phyloP scores from a whole-genome alignment of 23 red algal species.

The Gracilariopsis chorda region DNA sequence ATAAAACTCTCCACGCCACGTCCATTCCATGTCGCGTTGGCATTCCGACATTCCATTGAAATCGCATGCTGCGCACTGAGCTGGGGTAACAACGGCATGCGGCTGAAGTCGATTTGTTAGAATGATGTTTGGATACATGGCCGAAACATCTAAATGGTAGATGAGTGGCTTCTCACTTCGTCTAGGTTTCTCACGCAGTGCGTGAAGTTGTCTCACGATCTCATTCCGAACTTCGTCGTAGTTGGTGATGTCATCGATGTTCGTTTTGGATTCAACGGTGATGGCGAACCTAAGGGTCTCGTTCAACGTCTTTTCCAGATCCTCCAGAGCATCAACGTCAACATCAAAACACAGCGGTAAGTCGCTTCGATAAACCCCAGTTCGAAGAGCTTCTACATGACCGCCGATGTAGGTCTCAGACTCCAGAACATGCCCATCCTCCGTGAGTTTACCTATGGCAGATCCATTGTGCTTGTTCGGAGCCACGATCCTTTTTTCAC shows the following conservation, averaged over 20 bases:
- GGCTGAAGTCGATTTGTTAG: slow-evolving; percentile 98
- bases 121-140: slow-evolving; percentile 99
- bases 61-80: slow-evolving; percentile 89
- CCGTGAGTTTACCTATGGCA: slow-evolving; percentile 52
- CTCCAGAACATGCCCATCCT: slow-evolving; percentile 88
- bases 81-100: slow-evolving; percentile 82
- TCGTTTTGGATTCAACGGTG: slow-evolving; percentile 47
- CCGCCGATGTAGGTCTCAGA: slow-evolving; percentile 99
- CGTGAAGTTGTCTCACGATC: slow-evolving; percentile 51
- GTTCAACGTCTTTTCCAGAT: slow-evolving; percentile 68
- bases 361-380: slow-evolving; percentile 94
- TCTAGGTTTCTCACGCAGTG: slow-evolving; percentile 32
- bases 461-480: slow-evolving; percentile 83
- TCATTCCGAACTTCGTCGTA: slow-evolving; percentile 67
- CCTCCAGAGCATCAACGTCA: slow-evolving; percentile 63
- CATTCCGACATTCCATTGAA: slow-evolving; percentile 90
- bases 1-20: slow-evolving; percentile 95
- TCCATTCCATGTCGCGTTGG: slow-evolving; percentile 91
- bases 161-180: slow-evolving; percentile 78
- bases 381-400: slow-evolving; percentile 96
- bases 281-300: slow-evolving; percentile 75
- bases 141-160: slow-evolving; percentile 96
- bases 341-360: slow-evolving; percentile 69
- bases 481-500: slow-evolving; percentile 73
- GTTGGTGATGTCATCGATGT: slow-evolving; percentile 73